phyloP scores from a whole-genome alignment of 2,329 filamentous ascomycete genomes.

The Trichoderma koningii region DNA sequence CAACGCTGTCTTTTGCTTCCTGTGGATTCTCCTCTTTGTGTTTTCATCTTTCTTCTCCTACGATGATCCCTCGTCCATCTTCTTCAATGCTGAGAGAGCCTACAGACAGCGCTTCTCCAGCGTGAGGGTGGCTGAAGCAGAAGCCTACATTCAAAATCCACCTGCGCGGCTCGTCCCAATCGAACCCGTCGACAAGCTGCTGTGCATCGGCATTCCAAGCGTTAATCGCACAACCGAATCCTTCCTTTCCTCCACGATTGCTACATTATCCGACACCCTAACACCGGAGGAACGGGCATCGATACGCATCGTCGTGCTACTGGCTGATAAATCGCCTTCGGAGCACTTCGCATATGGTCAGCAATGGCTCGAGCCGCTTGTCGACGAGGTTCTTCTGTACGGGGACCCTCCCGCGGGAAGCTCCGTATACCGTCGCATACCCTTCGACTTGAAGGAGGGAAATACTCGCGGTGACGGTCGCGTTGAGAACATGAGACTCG shows the following conservation, averaged over 20 bases:
- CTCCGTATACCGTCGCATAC: conserved; percentile 29
- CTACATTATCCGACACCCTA: conserved; percentile 39
- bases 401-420: conserved; percentile 22
- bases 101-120: conserved; percentile 36
- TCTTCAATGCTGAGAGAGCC: conserved; percentile 37
- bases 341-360: conserved; percentile 39
- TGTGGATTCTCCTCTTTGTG: conserved; percentile 36
- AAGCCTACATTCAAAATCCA: conserved; percentile 31
- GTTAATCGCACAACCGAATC: conserved; percentile 38
- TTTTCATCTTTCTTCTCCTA: conserved; percentile 39
- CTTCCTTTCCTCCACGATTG: conserved; percentile 38
- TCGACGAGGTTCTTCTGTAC: conserved; percentile 42
- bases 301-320: conserved; percentile 40
- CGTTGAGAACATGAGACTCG: conserved; percentile 40
- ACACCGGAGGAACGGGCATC: conserved; percentile 37
- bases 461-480: conserved; percentile 35
- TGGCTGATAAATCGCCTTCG: conserved; percentile 40
- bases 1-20: conserved; percentile 39
- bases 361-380: conserved; percentile 38
- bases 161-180: conserved; percentile 1
- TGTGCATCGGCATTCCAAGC: conserved; percentile 43
- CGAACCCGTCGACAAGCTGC: conserved; percentile 23
- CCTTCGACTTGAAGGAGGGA: conserved; percentile 33
- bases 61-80: conserved; percentile 42
- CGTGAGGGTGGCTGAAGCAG: conserved; percentile 34